Base-by-base conservation (phyloP, 805 yeast species). In the Ogataea glucozyma region DNA sequence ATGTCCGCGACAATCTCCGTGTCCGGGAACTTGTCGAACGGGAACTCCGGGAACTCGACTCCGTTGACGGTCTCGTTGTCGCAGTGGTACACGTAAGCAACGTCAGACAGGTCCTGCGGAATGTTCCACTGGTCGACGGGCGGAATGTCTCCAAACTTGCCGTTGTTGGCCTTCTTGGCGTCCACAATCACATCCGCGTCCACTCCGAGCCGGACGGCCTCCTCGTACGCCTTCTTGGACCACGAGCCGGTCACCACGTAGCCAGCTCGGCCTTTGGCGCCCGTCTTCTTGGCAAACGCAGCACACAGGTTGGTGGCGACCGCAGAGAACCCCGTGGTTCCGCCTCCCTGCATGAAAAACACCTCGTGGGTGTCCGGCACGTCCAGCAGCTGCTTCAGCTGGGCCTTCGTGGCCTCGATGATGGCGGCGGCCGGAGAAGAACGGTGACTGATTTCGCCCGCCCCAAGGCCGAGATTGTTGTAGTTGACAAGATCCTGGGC, bases 1-100 rank as follows among this genome's bases (percentile, higher is more conserved):
- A 91, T 81, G 64, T 93, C 99, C 20, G 96, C 91, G 12, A 89
- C 97, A 46, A 91, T 67, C 64, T 87, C 95, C 33, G 85, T 82
- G 18, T 78, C 81, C 33, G 69, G 83, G 66, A 78, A 85, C 48
- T 73, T 79, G 50, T 67, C 75, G 41, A 66, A 70, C 21, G 83
- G 83, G 41, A 66, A 66, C 30, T 52, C 56, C 12, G 46, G 39
- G 70, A 86, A 88, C 66, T 93, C 99, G 43, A 84, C 87, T 48
- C 99, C 99, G 62, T 88, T 79, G 26, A 93, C 98, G 10, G 99
- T 93, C 70, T 93, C 99, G 66, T 93, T 93, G 67, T 93, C 99
- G 70, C 98, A 90, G 58, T 83, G 78, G 66, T 88, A 93, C 43
- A 91, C 78, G 61, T 82, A 93, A 2, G 97, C 88, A 19, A 89